Evolutionary conservation across 306 rosid species (phyloP).

Genomic region (Begonia fuchsioides): DNA sequence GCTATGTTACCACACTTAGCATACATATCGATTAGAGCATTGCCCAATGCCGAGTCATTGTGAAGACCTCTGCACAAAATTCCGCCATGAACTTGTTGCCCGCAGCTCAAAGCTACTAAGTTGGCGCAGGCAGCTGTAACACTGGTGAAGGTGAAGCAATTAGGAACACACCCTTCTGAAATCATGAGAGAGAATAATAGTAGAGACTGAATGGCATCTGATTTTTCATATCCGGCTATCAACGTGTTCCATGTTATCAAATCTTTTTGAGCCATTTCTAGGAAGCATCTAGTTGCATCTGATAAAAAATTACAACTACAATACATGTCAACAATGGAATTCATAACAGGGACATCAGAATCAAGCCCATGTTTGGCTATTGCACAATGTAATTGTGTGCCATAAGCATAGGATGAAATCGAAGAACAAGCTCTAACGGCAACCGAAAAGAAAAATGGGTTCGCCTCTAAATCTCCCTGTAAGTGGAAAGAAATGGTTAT

Average conservation of each 20-base stretch:
- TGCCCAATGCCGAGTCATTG: constrained; percentile 34
- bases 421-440: constrained; percentile 63
- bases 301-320: constrained; percentile 43
- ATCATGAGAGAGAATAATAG: constrained; percentile 43
- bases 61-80: constrained; percentile 36
- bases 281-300: constrained; percentile 46
- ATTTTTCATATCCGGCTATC: constrained; percentile 52
- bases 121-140: constrained; percentile 50
- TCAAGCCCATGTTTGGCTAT: constrained; percentile 42
- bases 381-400: constrained; percentile 62
- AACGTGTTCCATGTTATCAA: constrained; percentile 67
- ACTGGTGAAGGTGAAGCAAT: constrained; percentile 54
- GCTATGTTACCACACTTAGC: constrained; percentile 55
- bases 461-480: constrained; percentile 56
- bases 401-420: constrained; percentile 22
- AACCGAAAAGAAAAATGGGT: constrained; percentile 59
- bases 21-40: constrained; percentile 69
- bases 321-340: constrained; percentile 66
- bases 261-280: constrained; percentile 38
- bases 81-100: constrained; percentile 62
- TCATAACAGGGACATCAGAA: constrained; percentile 51
- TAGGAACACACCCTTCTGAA: constrained; percentile 38
- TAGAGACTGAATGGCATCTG: constrained; percentile 40
- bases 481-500: constrained; percentile 4
- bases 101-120: constrained; percentile 41